Evolutionary conservation across 345 rosid species (phyloP).

Genomic region (Laguncularia racemosa): DNA sequence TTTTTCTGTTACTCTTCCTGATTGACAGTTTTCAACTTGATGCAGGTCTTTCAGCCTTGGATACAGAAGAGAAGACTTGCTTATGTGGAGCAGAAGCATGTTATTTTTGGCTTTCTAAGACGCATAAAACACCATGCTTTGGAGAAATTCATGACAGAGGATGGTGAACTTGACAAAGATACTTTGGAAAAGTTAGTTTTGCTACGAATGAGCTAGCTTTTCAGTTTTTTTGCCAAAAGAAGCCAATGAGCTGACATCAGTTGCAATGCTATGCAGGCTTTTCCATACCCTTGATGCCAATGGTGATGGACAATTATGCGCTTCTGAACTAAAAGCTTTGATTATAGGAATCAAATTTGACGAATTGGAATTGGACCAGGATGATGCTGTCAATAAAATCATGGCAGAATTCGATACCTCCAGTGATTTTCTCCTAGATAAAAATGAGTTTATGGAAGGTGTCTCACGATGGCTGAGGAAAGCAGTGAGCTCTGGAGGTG

Average conservation of each 20-base stretch:
- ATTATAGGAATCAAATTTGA: slow-evolving; percentile 38
- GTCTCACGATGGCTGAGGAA: slow-evolving; percentile 33
- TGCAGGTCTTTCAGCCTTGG: slow-evolving; percentile 77
- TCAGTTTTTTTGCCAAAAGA: neutral
- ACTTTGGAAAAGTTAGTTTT: slow-evolving; percentile 26
- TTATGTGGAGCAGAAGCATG: slow-evolving; percentile 60
- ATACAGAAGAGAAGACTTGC: slow-evolving; percentile 73
- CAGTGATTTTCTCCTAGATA: slow-evolving; percentile 13
- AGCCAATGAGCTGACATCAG: neutral
- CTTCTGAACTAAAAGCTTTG: slow-evolving; percentile 37
- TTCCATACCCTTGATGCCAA: slow-evolving; percentile 35
- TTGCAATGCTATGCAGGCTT: slow-evolving; percentile 21
- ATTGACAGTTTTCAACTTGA: neutral
- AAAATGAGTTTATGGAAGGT: slow-evolving; percentile 25
- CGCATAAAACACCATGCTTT: slow-evolving; percentile 25
- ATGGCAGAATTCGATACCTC: slow-evolving; percentile 40
- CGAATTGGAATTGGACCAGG: slow-evolving; percentile 27
- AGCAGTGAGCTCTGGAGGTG: slow-evolving; percentile 34
- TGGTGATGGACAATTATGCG: slow-evolving; percentile 22
- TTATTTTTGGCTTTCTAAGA: slow-evolving; percentile 41
- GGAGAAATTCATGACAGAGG: slow-evolving; percentile 34
- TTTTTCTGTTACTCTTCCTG: neutral
- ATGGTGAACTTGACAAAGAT: slow-evolving; percentile 24
- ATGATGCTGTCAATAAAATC: slow-evolving; percentile 31
- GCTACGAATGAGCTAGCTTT: slow-evolving; percentile 3